Conservation (phyloP, 257 asterid species). For the Plectranthus barbatus region DNA sequence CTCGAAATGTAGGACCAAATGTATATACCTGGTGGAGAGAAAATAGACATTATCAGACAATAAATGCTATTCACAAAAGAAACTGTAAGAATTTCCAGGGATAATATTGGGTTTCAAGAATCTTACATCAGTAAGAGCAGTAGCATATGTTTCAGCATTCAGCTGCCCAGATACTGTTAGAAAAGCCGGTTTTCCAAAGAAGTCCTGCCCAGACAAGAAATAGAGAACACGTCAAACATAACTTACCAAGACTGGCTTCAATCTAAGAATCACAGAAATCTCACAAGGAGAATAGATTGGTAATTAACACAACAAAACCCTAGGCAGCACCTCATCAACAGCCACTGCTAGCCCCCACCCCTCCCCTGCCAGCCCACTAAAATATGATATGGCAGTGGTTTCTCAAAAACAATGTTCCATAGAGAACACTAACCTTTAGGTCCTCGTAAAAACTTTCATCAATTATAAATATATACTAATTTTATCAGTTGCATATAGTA, state of each 20-base stretch:
- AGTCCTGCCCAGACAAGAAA: conserved; percentile 56
- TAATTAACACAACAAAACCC: background rate
- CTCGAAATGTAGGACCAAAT: conserved; percentile 98
- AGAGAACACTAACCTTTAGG: background rate
- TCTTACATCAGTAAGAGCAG: conserved; percentile 88
- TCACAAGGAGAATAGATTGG: background rate
- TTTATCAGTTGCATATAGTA: background rate
- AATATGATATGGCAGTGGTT: background rate
- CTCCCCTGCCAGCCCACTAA: background rate
- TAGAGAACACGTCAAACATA: background rate
- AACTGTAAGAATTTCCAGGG: conserved; percentile 10
- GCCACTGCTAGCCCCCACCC: background rate
- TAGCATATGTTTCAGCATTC: conserved; percentile 96
- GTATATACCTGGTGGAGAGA: conserved; percentile 70
- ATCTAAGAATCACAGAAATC: background rate
- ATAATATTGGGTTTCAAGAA: background rate
- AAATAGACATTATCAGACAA: conserved; percentile 11
- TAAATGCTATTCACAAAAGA: background rate
- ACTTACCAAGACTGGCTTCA: background rate
- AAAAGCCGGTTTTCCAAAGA: conserved; percentile 92
- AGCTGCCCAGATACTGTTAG: conserved; percentile 97
- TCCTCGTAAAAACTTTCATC: background rate
- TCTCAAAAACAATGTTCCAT: background rate
- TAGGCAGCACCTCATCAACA: background rate
- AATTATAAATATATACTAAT: background rate